phyloP scores from a whole-genome alignment of 805 yeast genomes.

The Starmerella cellae region DNA sequence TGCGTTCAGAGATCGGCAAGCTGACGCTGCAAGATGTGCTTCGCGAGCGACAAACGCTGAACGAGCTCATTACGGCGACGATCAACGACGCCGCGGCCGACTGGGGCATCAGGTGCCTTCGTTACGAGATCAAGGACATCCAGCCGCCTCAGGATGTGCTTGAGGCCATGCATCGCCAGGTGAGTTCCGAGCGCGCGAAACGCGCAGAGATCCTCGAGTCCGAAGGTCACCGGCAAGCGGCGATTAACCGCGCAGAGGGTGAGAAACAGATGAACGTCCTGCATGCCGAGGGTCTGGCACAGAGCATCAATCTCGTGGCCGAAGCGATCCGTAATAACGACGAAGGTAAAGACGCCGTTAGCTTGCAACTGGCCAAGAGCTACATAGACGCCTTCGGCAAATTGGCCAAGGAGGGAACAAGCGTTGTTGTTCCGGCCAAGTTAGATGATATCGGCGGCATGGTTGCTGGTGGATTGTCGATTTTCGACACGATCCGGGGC shows the following conservation, averaged over 20 bases:
- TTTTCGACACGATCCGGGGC: slow-evolving; percentile 41
- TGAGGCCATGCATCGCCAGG: slow-evolving; percentile 87
- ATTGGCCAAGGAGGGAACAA: slow-evolving; percentile 68
- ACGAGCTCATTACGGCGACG: slow-evolving; percentile 59
- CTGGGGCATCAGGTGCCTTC: slow-evolving; percentile 75
- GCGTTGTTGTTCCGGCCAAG: slow-evolving; percentile 64
- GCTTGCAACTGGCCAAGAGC: slow-evolving; percentile 69
- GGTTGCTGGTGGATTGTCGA: slow-evolving; percentile 66
- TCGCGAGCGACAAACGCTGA: slow-evolving; percentile 60
- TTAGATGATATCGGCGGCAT: slow-evolving; percentile 60
- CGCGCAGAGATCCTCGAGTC: slow-evolving; percentile 78
- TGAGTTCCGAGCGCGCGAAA: slow-evolving; percentile 73
- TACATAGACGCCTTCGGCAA: slow-evolving; percentile 72
- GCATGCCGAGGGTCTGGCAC: slow-evolving; percentile 73
- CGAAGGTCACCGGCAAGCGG: slow-evolving; percentile 69
- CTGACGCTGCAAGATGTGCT: slow-evolving; percentile 66
- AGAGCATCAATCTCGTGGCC: slow-evolving; percentile 52
- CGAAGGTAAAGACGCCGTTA: slow-evolving; percentile 63
- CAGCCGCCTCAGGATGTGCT: slow-evolving; percentile 77
- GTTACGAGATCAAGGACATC: slow-evolving; percentile 79
- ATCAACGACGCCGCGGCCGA: slow-evolving; percentile 73
- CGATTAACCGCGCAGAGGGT: slow-evolving; percentile 76
- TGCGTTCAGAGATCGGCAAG: slow-evolving; percentile 82
- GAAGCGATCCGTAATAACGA: slow-evolving; percentile 53
- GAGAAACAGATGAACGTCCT: slow-evolving; percentile 55